Conservation (phyloP, 345 rosid genomes). For the Eucalyptus polybractea region DNA sequence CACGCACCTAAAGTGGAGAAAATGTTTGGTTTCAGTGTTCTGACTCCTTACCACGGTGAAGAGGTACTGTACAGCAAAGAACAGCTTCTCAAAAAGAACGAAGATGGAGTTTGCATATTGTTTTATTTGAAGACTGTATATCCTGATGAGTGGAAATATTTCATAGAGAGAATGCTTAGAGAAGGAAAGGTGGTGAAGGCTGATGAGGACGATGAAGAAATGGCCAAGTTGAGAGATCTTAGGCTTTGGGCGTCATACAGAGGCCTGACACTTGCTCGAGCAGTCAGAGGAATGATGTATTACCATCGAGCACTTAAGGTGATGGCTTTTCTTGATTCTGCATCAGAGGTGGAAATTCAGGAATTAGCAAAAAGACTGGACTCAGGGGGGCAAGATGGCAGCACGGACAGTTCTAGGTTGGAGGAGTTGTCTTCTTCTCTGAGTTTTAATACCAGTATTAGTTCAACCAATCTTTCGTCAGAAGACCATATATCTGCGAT, state of each 20-base stretch:
- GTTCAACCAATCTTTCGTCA: constrained; percentile 38
- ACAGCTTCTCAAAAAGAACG: constrained; percentile 70
- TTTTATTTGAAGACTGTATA: constrained; percentile 81
- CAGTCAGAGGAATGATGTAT: constrained; percentile 96
- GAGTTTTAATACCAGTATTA: constrained; percentile 36
- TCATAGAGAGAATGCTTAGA: constrained; percentile 73
- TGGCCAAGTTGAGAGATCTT: constrained; percentile 57
- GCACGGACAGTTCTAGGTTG: neutral
- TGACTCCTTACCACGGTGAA: constrained; percentile 83
- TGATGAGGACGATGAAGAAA: constrained; percentile 41
- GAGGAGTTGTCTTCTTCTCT: constrained; percentile 21
- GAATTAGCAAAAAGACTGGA: constrained; percentile 55
- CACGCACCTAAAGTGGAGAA: constrained; percentile 95
- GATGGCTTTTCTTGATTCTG: constrained; percentile 92
- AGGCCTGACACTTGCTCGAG: constrained; percentile 86
- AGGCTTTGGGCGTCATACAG: constrained; percentile 95
- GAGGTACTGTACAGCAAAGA: constrained; percentile 79
- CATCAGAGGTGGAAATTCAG: constrained; percentile 72
- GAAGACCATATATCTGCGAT: constrained; percentile 67
- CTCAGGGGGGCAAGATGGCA: constrained; percentile 32
- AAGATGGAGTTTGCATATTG: constrained; percentile 79
- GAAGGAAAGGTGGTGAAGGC: constrained; percentile 43
- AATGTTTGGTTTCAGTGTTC: constrained; percentile 86
- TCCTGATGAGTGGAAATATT: constrained; percentile 83
- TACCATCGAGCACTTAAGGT: constrained; percentile 80